phyloP scores from a whole-genome alignment of 768 basidiomycete genomes.

The Lactarius indigo region DNA sequence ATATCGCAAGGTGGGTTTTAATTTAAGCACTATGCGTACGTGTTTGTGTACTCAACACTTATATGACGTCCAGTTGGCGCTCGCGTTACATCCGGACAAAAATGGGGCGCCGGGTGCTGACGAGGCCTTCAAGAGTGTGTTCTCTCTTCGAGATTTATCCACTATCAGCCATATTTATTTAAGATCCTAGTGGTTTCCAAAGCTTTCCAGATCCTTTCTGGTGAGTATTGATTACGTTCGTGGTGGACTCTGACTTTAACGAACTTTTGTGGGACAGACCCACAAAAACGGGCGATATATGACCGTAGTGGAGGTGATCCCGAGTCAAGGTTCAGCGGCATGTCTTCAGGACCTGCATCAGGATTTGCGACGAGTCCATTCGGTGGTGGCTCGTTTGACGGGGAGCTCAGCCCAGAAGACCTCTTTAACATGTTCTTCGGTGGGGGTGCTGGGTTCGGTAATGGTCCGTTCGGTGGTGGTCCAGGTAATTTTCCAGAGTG shows the following conservation, averaged over 20 bases:
- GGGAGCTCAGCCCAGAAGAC: slow-evolving; percentile 92
- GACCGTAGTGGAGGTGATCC: slow-evolving; percentile 88
- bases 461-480: slow-evolving; percentile 46
- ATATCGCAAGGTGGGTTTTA: slow-evolving; percentile 77
- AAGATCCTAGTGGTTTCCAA: slow-evolving; percentile 82
- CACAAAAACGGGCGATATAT: slow-evolving; percentile 84
- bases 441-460: slow-evolving; percentile 54
- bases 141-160: slow-evolving; percentile 13
- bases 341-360: slow-evolving; percentile 42
- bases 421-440: slow-evolving; percentile 99
- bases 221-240: slow-evolving; percentile 34
- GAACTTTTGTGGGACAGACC: slow-evolving; percentile 43
- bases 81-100: slow-evolving; percentile 88
- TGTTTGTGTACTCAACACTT: background rate
- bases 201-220: slow-evolving; percentile 92
- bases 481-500: slow-evolving; percentile 35
- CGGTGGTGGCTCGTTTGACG: slow-evolving; percentile 53
- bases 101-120: slow-evolving; percentile 98
- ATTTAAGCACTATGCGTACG: background rate
- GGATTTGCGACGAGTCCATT: slow-evolving; percentile 52
- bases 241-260: slow-evolving; percentile 1
- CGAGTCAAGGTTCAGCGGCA: slow-evolving; percentile 73
- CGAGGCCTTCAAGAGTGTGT: slow-evolving; percentile 94
- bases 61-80: slow-evolving; percentile 56
- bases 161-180: slow-evolving; percentile 19